These are phyloP conservation scores for Zygnema circumcarinatum DNA, from an alignment of 139 green algal species.

Conservation along the genomic window DNA sequence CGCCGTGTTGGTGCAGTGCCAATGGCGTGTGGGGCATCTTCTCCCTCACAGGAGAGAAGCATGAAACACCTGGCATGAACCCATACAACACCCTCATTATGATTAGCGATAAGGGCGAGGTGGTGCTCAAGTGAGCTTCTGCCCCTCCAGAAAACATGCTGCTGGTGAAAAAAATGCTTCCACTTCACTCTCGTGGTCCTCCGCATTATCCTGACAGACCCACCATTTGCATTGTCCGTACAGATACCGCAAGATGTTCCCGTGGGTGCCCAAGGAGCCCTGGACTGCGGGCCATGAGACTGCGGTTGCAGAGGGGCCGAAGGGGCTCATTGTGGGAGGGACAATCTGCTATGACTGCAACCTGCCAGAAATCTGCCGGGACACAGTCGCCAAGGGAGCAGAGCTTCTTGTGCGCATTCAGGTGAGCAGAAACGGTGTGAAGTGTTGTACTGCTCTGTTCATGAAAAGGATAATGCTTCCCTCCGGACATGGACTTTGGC, in stretches of 20 bases:
- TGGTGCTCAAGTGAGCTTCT: conserved; percentile 30
- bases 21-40: conserved; percentile 62
- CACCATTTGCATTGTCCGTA: neutral
- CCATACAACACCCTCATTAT: conserved; percentile 65
- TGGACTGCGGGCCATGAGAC: conserved; percentile 58
- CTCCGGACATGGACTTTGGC: neutral
- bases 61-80: conserved; percentile 43
- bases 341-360: conserved; percentile 69
- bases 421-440: conserved; percentile 31
- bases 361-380: conserved; percentile 69
- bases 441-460: conserved; percentile 3
- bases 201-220: too few species aligned
- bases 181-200: too few species aligned
- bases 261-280: conserved; percentile 62
- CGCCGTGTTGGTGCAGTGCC: too few species aligned
- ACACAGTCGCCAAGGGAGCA: conserved; percentile 74
- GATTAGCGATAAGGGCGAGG: conserved; percentile 60
- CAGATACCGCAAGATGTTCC: conserved; percentile 65
- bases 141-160: too few species aligned
- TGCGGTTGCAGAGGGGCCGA: conserved; percentile 53
- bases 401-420: conserved; percentile 77
- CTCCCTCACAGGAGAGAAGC: conserved; percentile 57
- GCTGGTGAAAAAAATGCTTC: too few species aligned
- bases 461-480: too few species aligned
- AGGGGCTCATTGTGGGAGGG: conserved; percentile 58